A percentile compares a stretch with the other conserved stretches of the same genome.
These are phyloP conservation scores for Angophora floribunda DNA, from an alignment of 345 rosid species.

Conservation along the genomic window DNA sequence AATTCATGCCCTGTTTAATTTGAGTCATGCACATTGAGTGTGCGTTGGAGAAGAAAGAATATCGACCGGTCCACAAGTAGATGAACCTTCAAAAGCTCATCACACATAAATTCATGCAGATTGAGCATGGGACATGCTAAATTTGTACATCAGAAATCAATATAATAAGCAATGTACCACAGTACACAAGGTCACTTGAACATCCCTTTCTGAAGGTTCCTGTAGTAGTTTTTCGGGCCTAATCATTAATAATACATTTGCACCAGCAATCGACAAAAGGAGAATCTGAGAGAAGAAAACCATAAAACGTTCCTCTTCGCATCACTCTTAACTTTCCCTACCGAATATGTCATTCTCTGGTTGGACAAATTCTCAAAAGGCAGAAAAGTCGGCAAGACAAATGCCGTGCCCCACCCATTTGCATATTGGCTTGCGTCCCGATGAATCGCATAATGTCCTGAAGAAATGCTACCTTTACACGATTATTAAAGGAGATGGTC, in stretches of 20 bases:
- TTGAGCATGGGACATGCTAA: background rate
- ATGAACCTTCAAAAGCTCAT: background rate
- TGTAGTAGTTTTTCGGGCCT: background rate
- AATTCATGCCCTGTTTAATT: background rate
- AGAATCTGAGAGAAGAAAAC: background rate
- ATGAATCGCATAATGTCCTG: background rate
- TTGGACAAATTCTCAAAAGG: background rate
- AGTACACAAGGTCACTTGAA: background rate
- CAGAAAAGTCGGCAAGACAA: background rate
- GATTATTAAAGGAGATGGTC: background rate
- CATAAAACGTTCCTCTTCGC: background rate
- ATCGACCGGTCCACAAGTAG: background rate
- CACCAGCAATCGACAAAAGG: background rate
- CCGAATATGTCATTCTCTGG: background rate
- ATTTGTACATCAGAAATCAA: background rate
- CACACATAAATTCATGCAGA: background rate
- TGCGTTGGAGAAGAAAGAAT: background rate
- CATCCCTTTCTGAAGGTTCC: background rate
- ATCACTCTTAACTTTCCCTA: background rate
- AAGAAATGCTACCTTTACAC: background rate
- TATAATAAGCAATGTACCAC: background rate
- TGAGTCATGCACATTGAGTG: background rate
- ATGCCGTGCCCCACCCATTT: background rate
- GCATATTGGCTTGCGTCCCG: background rate
- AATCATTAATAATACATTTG: background rate